Conservation (phyloP, 1,139 yeast genomes). For the Yueomyces sp. region DNA sequence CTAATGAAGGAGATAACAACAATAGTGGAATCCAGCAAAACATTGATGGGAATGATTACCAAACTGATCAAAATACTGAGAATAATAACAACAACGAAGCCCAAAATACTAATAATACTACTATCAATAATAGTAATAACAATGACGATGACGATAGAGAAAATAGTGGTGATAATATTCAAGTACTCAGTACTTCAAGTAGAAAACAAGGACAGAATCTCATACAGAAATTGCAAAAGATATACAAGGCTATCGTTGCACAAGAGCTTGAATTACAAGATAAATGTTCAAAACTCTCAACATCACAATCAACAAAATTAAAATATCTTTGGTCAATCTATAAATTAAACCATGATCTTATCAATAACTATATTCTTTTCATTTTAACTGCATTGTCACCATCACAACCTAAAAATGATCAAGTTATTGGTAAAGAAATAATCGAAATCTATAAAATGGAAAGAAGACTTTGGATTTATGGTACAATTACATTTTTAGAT, state of each 20-base stretch:
- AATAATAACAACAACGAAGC: slow-evolving; percentile 8
- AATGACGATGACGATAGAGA: slow-evolving; percentile 9
- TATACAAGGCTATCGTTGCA: slow-evolving; percentile 55
- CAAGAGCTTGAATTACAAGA: slow-evolving; percentile 60
- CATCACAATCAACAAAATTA: slow-evolving; percentile 36
- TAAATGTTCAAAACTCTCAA: slow-evolving; percentile 37
- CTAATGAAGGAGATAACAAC: slow-evolving; percentile 4
- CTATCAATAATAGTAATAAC: slow-evolving; percentile 6
- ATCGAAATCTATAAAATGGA: slow-evolving; percentile 67
- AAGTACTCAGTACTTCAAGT: slow-evolving; percentile 29
- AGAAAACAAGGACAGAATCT: slow-evolving; percentile 54
- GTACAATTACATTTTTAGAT: slow-evolving; percentile 65
- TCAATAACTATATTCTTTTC: slow-evolving; percentile 62
- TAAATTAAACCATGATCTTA: slow-evolving; percentile 48
- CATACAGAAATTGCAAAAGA: slow-evolving; percentile 59
- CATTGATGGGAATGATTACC: slow-evolving; percentile 4
- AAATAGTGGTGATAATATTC: slow-evolving; percentile 14
- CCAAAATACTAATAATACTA: slow-evolving; percentile 5
- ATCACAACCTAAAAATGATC: slow-evolving; percentile 38
- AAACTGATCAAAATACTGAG: slow-evolving; percentile 3
- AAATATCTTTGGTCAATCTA: slow-evolving; percentile 61
- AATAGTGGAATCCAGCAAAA: slow-evolving; percentile 7
- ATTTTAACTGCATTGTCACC: slow-evolving; percentile 60
- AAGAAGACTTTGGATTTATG: slow-evolving; percentile 73
- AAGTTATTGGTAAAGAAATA: slow-evolving; percentile 45